Base-by-base conservation (phyloP, 306 rosid species). In the Senna siamea region DNA sequence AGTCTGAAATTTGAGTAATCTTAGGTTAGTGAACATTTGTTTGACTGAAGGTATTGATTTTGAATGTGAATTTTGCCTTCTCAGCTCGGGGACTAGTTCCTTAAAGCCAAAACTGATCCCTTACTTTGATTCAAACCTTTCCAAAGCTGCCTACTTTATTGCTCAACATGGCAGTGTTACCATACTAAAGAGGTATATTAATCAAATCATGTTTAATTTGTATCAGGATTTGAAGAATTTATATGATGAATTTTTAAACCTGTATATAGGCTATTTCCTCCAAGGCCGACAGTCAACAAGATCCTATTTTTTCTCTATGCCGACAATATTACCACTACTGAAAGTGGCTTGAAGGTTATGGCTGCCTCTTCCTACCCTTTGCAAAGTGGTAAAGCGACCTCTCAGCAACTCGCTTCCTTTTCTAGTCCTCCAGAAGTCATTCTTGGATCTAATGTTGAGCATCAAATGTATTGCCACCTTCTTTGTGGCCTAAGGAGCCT, bases 381-480 rank as follows among this genome's bases (percentile, higher is more conserved):
- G 22, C 90, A 80, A 50, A 80, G 83, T 69, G 84, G 80, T 37
- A 77, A 46, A 37, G 82, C 72, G 9, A 63, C 77, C 54, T 60
- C 89, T 76, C 81, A 73, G 74, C 69, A 70, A 56, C 58, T 85
- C n/a, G 65, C 67, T 37, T 18, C 52, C 28, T 58, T 15, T 66
- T 79, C 87, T 9, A 90, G 96, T 76, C 93, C 93, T 51, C 69
- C 18, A 23, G 80, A 86, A 84, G 88, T 90, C 35, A 48, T 86
- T 77, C 67, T 84, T 32, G 96, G 87, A 56, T 78, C 89, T 12
- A 70, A 86, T 79, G 83, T 82, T 23, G 85, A 90, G 54, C 84
- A 90, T 48, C 93, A 86, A 79, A 82, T 86, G 91, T 88, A 90
- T 72, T 88, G 89, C 53, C 96, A 88, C 70, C 85, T 86, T 76